Evolutionary conservation across 768 basidiomycete genomes (phyloP).

Genomic region (Clathrus columnatus): DNA sequence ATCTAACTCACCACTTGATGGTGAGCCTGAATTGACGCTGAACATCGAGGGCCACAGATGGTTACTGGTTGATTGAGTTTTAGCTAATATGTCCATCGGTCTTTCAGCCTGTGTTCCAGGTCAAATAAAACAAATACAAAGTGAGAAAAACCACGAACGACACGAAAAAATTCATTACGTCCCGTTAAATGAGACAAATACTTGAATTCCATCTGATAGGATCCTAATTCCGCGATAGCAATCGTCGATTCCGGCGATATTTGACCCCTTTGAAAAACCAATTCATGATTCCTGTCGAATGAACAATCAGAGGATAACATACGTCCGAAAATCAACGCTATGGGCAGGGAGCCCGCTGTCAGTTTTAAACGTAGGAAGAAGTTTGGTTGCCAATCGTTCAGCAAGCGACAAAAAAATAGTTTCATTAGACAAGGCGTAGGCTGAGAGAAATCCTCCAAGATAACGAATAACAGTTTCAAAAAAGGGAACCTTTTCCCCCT

Average conservation of each 20-base stretch:
- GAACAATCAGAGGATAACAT: background rate
- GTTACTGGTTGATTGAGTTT: slow-evolving; percentile 1
- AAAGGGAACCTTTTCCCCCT: slow-evolving; percentile 11
- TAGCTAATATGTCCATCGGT: slow-evolving; percentile 3
- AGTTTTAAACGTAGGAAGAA: slow-evolving; percentile 11
- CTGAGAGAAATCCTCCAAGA: slow-evolving; percentile 30
- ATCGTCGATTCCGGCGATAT: background rate
- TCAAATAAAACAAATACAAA: slow-evolving; percentile 26
- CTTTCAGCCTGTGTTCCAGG: slow-evolving; percentile 12
- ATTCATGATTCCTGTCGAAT: background rate
- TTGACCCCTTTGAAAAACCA: slow-evolving; percentile 20
- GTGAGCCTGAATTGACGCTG: slow-evolving; percentile 8
- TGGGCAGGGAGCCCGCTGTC: slow-evolving; percentile 11
- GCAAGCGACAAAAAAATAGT: slow-evolving; percentile 12
- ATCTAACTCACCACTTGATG: slow-evolving; percentile 1
- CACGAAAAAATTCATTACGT: slow-evolving; percentile 6
- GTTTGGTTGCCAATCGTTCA: slow-evolving; percentile 7
- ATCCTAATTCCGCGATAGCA: slow-evolving; percentile 10
- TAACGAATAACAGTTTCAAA: slow-evolving; percentile 37
- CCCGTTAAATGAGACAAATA: slow-evolving; percentile 14
- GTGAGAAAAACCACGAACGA: slow-evolving; percentile 7
- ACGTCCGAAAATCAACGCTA: slow-evolving; percentile 6
- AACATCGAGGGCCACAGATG: slow-evolving; percentile 11
- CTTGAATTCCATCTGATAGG: slow-evolving; percentile 13
- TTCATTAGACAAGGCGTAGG: slow-evolving; percentile 11